These are phyloP conservation scores for Sphaerulina populicola DNA, from an alignment of 2,329 filamentous ascomycete species.

Conservation along the genomic window DNA sequence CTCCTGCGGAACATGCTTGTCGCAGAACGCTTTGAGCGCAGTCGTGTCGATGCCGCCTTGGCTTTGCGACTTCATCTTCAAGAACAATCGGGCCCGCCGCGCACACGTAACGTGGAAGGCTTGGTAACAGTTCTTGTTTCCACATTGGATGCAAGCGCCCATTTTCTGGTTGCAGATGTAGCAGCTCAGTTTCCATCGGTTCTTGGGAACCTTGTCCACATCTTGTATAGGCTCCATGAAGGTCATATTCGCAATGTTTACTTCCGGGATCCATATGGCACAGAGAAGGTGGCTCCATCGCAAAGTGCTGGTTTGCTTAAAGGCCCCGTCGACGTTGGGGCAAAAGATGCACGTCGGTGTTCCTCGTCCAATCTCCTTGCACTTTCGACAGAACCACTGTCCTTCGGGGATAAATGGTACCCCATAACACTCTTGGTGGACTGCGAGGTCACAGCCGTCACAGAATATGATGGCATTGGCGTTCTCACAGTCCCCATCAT, in stretches of 20 bases:
- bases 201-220: conserved; percentile 93
- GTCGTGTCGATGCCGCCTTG: conserved; percentile 71
- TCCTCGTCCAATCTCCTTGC: conserved; percentile 85
- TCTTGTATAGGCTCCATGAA: conserved; percentile 99
- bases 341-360: conserved; percentile 97
- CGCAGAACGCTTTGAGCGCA: conserved; percentile 87
- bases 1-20: conserved; percentile 85
- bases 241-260: conserved; percentile 87
- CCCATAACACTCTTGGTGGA: conserved; percentile 97
- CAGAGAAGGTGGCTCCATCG: conserved; percentile 97
- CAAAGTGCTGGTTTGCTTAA: conserved; percentile 93
- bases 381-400: conserved; percentile 96
- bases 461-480: conserved; percentile 99
- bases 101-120: conserved; percentile 98
- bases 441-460: conserved; percentile 92
- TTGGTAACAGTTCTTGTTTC: conserved; percentile 93
- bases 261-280: conserved; percentile 97
- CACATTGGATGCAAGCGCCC: conserved; percentile 97
- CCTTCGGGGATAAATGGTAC: conserved; percentile 98
- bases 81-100: conserved; percentile 71
- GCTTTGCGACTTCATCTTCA: conserved; percentile 94
- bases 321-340: conserved; percentile 92
- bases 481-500: conserved; percentile 99
- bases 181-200: conserved; percentile 74
- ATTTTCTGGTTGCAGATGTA: conserved; percentile 97